Conservation (phyloP, 805 yeast genomes). For the Brettanomyces bruxellensis region DNA sequence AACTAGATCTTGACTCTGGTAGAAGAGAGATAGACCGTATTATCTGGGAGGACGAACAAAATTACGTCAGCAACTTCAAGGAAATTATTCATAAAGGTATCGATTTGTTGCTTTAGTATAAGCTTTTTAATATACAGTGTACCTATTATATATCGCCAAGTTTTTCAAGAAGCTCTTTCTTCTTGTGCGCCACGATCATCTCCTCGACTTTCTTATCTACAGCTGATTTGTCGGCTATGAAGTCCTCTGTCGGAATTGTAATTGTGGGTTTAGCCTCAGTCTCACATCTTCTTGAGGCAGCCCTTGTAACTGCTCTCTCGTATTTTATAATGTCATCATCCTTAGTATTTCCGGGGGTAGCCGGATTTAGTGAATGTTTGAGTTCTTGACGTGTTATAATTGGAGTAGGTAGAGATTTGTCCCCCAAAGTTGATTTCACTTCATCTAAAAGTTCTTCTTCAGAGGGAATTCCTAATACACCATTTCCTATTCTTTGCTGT, state of each 20-base stretch:
- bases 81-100: constrained; percentile 21
- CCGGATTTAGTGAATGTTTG: not conserved
- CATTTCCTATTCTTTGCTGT: not conserved
- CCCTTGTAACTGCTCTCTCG: too few species aligned
- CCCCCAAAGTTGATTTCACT: constrained; percentile 9
- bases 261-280: not conserved
- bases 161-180: constrained; percentile 33
- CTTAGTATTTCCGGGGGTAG: too few species aligned
- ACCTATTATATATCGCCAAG: constrained; percentile 10
- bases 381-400: not conserved
- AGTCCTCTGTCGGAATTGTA: constrained; percentile 13
- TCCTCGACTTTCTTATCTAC: constrained; percentile 29
- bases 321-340: too few species aligned
- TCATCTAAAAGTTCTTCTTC: constrained; percentile 7
- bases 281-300: too few species aligned
- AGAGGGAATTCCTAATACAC: constrained; percentile 4
- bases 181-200: constrained; percentile 38
- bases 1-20: constrained; percentile 75
- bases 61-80: constrained; percentile 23
- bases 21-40: constrained; percentile 74
- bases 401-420: constrained; percentile 1
- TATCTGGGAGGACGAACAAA: constrained; percentile 68
- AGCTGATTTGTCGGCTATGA: constrained; percentile 13
- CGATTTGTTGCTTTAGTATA: constrained; percentile 10
- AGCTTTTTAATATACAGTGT: not conserved